Evolutionary conservation across 352 stramenopile species (phyloP), one percentile per base, ranked within the genome.

Genomic region (Globisporangium rhizosaccharum): DNA sequence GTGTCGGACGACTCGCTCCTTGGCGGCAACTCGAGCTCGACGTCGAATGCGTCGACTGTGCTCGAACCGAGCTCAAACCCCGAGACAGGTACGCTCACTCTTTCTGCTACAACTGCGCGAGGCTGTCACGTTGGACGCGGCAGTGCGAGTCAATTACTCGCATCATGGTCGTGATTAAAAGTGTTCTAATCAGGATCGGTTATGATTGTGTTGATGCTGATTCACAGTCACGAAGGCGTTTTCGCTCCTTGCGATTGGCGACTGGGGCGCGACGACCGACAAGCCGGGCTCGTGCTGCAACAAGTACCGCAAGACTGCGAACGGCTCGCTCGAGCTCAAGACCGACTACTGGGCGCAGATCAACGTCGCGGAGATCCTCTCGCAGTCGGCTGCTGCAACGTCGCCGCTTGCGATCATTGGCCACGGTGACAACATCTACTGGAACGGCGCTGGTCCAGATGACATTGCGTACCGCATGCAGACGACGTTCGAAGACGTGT

Each of bases 361-460:
- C 53, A 90, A 90, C 65, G 75, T 94, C 45, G 85, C 80, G 15
- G 82, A 91, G 63, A 87, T 94, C 63, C 56, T 94, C 5, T 68
- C 75, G 20, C 67, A 91, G 61, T 85, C 79, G n/a, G 85, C 85
- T 0, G 76, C 66, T 1, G 79, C 77, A 15, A 75, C 91, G 55
- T 90, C 88, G 56, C 82, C 85, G 0, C 60, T 69, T 33, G 70
- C 75, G 17, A 79, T 94, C 56, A 90, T 94, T 41, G 78, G 82
- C 14, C 85, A 94, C 64, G 85, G 82, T 39, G 85, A 94, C 70
- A 94, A 94, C 72, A 82, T 93, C 39, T 94, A 94, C 82, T 94
- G 83, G 83, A 92, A 93, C 68, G 85, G 85, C 23, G 83, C 81
- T 3, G 85, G 83, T 25, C 75, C 76, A 3, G 74, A 85, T 10